phyloP scores from a whole-genome alignment of 148 eudicot species.

The Pharnaceum exiguum region DNA sequence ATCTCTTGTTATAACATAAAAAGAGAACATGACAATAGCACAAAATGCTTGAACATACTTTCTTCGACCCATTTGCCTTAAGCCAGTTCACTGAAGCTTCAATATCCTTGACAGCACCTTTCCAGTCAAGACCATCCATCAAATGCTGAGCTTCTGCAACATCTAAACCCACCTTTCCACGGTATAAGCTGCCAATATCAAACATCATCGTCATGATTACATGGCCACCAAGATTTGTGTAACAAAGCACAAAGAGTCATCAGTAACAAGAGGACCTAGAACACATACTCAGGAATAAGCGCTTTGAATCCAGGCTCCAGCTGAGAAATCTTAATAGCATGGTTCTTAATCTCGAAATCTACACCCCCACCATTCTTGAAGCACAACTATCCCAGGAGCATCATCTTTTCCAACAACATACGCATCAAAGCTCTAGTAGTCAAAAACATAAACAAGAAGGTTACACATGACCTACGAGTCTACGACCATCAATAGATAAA shows the following conservation, averaged over 20 bases:
- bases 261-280: neutral
- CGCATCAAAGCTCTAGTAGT: constrained; percentile 70
- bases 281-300: constrained; percentile 69
- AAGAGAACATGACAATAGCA: no score
- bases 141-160: constrained; percentile 93
- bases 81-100: constrained; percentile 94
- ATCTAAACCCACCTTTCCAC: constrained; percentile 93
- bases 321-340: constrained; percentile 69
- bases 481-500: neutral
- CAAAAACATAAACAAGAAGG: neutral
- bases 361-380: constrained; percentile 99
- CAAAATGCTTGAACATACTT: constrained; percentile 46
- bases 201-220: constrained; percentile 1
- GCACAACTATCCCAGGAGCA: constrained; percentile 92
- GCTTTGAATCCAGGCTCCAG: constrained; percentile 66
- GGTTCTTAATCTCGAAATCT: constrained; percentile 85
- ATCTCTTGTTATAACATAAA: no score
- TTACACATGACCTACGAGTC: neutral
- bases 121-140: constrained; percentile 91
- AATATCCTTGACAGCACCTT: constrained; percentile 90
- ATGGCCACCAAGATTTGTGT: neutral
- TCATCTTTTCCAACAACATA: constrained; percentile 89
- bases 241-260: neutral
- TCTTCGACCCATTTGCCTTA: constrained; percentile 83
- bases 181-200: constrained; percentile 55